Base-by-base conservation (phyloP, 345 rosid species). In the Mercurialis annua region DNA sequence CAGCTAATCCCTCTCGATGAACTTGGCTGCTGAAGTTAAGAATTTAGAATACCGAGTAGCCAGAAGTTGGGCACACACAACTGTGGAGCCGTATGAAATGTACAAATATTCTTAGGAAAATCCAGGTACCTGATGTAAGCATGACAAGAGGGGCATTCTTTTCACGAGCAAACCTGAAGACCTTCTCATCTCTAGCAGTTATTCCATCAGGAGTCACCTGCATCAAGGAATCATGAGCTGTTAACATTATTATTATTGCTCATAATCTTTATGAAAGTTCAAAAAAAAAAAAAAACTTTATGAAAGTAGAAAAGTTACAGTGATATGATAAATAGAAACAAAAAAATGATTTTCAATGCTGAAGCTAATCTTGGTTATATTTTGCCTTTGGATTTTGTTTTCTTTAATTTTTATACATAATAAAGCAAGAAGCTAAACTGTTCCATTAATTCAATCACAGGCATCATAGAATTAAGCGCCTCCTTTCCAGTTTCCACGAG, bases 141-240 rank as follows among this genome's bases (percentile, higher is more conserved):
- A 93, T 93, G 64, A 93, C 79, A 57, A 93, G 64, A 60, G 97
- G 96, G 64, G 88, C 67, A 2, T 78, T 78, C 81, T 87, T 82
- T 64, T 86, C 92, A 66, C 85, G 85, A 71, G 97, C 95, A 76
- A 83, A 85, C 71, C 64, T 77, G 78, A 90, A 90, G 33, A 90
- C 92, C 81, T 78, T 93, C 83, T 93, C 98, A 56, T 93, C 98
- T 81, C 98, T 86, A 30, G 67, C 73, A 9, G 80, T 72, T 74
- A 93, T 64, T 7, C 98, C 98, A 43, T 73, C 85, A 6, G 97
- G 92, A 68, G 88, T 93, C 51, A 93, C 57, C 97, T 90, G 94
- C 69, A 78, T 12, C 42, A 58, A 27, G 54, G 43, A 58, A 66
- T 65, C 29, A 74, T 53, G 43, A 69, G 23, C 73, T 10, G 10